Evolutionary conservation across 257 asterid genomes (phyloP), one percentile per base, ranked within the genome.

Genomic region (Paraleonurus japonicus): DNA sequence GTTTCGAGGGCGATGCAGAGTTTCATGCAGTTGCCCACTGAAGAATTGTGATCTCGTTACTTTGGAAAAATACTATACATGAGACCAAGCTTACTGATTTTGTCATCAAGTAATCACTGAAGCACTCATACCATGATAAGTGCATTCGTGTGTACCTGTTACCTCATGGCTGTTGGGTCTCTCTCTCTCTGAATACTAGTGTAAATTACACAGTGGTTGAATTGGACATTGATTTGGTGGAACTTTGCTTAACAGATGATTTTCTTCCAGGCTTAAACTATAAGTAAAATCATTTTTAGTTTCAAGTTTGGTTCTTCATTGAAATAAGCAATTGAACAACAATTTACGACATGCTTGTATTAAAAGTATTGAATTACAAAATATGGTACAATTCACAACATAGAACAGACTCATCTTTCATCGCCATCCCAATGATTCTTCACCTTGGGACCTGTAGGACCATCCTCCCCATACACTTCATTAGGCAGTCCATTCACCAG

Each of bases 361-460:
- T 22, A 12, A 54, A 54, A 54, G 63, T 24, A 27, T 24, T 55
- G 17, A 26, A 55, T 22, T 17, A 17, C 10, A 9, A 47, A 20
- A 54, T 20, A 55, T 55, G 0, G 17, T 10, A 24, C 61, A 55
- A 55, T 22, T 23, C 19, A 22, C 63, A 13, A 57, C 63, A 22
- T 24, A 50, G 27, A 51, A 51, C 13, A 19, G 27, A 22, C 4
- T 70, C 69, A 71, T 45, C 39, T 80, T 64, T 92, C 97, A 77
- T 90, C 95, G 0, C 87, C 88, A 71, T 32, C 69, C 97, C 98
- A 93, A 51, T 65, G 57, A 43, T 61, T 32, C 48, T 93, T 90
- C 84, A 81, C 60, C 92, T 85, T 90, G 2, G 97, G 97, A 11
- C 98, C 97, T 0, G 85, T 79, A 7, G 96, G 97, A 11, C 98